Evolutionary conservation across 176 grass and related monocot species (phyloP), one percentile per base, ranked within the genome.

Genomic region (Urochloa ruziziensis): DNA sequence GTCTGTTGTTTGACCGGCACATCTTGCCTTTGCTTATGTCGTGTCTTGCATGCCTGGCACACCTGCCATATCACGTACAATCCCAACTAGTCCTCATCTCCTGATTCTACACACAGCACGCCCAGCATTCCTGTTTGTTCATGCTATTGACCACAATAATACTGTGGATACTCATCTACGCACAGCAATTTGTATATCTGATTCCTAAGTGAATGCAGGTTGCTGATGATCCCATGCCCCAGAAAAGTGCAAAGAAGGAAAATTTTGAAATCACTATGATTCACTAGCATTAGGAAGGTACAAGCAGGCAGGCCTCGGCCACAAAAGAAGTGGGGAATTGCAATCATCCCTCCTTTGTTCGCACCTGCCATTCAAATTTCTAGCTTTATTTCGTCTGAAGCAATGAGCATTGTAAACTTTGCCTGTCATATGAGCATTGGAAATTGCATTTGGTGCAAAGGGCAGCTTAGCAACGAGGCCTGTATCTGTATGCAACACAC

Each of bases 141-240:
- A 17, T 82, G 36, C 17, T 49, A 25, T 11, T 33, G 18, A 25
- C 1, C 3, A 8, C 16, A 67, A 28, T 74, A 13, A 49, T 11
- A 12, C 0, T 33, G 16, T 57, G 36, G 23, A 75, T 70, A 59
- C 19, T 34, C 21, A 28, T 71, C 18, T 19, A 10, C 15, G 16
- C 6, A 60, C 21, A 36, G 6, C 2, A 32, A 12, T n/a, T 80
- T 47, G 15, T 81, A 8, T 33, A 21, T 52, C 30, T 67, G 49
- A 79, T 60, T 35, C 15, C 60, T 82, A 39, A 74, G 10, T 71
- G 68, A 30, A 29, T 80, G 73, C 83, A 92, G 90, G 83, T 71
- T 37, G 64, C 39, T 49, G 77, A 85, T 61, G 73, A 73, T 10
- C 82, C 51, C 25, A 56, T 67, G 53, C 48, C 51, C 47, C 29